A percentile compares a stretch with the other conserved stretches of the same genome.
These are phyloP conservation scores for Fraxinus sp. DNA, from an alignment of 305 asterid genomes.

Conservation along the genomic window DNA sequence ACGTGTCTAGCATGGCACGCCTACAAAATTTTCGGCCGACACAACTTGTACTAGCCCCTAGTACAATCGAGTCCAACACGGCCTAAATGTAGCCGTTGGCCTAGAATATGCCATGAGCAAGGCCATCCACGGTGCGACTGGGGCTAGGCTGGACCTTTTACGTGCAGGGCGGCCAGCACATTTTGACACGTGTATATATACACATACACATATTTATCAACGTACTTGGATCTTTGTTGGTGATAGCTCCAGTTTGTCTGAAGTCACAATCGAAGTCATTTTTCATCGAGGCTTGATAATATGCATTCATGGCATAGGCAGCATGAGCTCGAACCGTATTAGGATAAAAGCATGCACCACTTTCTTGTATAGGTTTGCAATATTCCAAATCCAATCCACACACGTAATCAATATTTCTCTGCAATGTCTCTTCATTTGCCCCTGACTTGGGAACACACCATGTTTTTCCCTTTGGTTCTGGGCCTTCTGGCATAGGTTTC, in stretches of 20 bases:
- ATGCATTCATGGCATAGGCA: conserved; percentile 48
- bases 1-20: background rate
- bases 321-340: conserved; percentile 45
- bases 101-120: background rate
- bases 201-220: background rate
- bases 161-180: background rate
- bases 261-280: conserved; percentile 39
- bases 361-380: conserved; percentile 39
- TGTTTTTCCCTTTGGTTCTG: conserved; percentile 12
- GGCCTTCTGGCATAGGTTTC: conserved; percentile 14
- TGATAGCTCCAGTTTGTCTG: conserved; percentile 31
- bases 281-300: conserved; percentile 31
- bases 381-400: conserved; percentile 40
- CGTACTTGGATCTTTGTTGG: conserved; percentile 41
- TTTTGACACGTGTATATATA: background rate
- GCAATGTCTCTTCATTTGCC: conserved; percentile 33
- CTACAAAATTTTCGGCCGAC: background rate
- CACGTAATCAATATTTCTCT: conserved; percentile 39
- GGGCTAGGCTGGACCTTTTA: background rate
- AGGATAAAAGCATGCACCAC: conserved; percentile 40
- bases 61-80: background rate
- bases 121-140: background rate
- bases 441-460: conserved; percentile 39
- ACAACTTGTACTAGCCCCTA: background rate
- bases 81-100: background rate